Evolutionary conservation across 2,329 filamentous ascomycete species (phyloP), one percentile per base, ranked within the genome.

Genomic region (Trichocomaceae sp.): DNA sequence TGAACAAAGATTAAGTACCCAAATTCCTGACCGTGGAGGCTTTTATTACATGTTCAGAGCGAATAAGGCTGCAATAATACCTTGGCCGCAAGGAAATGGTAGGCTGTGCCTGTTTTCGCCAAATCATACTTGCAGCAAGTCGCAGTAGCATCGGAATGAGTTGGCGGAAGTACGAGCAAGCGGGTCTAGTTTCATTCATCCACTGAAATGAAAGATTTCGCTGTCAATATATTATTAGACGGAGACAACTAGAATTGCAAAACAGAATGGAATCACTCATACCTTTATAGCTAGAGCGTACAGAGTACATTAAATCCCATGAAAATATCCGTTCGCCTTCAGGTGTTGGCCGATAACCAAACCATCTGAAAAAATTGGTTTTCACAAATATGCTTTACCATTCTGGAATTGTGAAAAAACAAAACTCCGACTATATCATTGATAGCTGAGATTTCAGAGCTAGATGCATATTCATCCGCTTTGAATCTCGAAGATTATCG

Each of bases 151-250:
- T 42, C 19, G 47, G 22, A 39, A 52, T 52, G 50, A 52, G 49
- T 56, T 56, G 54, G 46, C 54, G 37, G 23, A 47, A 48, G 49
- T 23, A 56, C 37, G 54, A 56, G 39, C 37, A 49, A 49, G 54
- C 54, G 54, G 54, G 50, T 52, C 54, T 31, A 23, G 26, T 48
- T 45, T 52, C 39, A 22, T 45, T 20, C 35, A 37, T 33, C 39
- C 48, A 48, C 19, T 22, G n/a, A 35, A 35, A 46, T 37, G 23
- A 26, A 41, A 37, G 35, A 47, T 19, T 20, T 29, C 19, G 15
- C 17, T 41, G 44, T 41, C 44, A 53, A 22, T 22, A 22, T 10
- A n/a, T 53, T 33, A 5, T n/a, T n/a, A 3, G 9, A 23, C 37
- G 15, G 10, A 15, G 17, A 41, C 31, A 12, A 41, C 41, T 19